Percentiles rank a stretch among this genome's conserved stretches.
phyloP scores from a whole-genome alignment of 2,329 filamentous ascomycete species.

The Alternaria atra region DNA sequence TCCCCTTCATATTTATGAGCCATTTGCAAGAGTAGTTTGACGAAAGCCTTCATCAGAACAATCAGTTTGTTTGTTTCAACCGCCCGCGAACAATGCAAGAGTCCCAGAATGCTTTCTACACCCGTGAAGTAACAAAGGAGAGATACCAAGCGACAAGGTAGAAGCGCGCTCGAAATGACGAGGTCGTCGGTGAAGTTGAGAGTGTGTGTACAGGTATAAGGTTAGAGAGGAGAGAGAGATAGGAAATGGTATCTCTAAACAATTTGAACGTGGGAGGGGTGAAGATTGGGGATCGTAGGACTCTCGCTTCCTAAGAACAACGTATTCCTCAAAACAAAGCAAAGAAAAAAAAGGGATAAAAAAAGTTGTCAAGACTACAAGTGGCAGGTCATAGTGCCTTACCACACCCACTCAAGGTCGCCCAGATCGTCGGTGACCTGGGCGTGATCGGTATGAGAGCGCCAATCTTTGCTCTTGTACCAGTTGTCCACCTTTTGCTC shows the following conservation, averaged over 20 bases:
- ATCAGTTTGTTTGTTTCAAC: constrained; percentile 28
- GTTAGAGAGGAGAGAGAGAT: constrained; percentile 38
- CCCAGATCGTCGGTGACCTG: constrained; percentile 70
- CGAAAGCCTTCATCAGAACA: constrained; percentile 30
- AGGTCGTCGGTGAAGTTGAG: constrained; percentile 30
- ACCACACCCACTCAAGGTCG: constrained; percentile 92
- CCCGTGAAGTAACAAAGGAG: constrained; percentile 44
- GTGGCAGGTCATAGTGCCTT: constrained; percentile 73
- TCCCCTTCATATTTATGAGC: constrained; percentile 24
- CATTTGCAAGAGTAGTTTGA: constrained; percentile 23
- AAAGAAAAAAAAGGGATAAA: constrained; percentile 47
- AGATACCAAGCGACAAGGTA: constrained; percentile 43
- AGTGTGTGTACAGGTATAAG: constrained; percentile 28
- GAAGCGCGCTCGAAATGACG: constrained; percentile 24
- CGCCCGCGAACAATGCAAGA: constrained; percentile 25
- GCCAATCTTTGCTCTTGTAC: constrained; percentile 61
- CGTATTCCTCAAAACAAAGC: constrained; percentile 26
- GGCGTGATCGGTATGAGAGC: constrained; percentile 51
- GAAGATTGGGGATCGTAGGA: constrained; percentile 28
- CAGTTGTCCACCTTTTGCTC: constrained; percentile 52
- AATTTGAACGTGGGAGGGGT: constrained; percentile 34
- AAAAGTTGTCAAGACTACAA: constrained; percentile 61
- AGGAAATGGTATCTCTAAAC: constrained; percentile 53
- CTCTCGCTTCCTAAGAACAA: constrained; percentile 36
- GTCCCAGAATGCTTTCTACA: constrained; percentile 20